A percentile compares a stretch with the other conserved stretches of the same genome.
phyloP scores from a whole-genome alignment of 352 stramenopile species.

The Globisporangium cederbergense region DNA sequence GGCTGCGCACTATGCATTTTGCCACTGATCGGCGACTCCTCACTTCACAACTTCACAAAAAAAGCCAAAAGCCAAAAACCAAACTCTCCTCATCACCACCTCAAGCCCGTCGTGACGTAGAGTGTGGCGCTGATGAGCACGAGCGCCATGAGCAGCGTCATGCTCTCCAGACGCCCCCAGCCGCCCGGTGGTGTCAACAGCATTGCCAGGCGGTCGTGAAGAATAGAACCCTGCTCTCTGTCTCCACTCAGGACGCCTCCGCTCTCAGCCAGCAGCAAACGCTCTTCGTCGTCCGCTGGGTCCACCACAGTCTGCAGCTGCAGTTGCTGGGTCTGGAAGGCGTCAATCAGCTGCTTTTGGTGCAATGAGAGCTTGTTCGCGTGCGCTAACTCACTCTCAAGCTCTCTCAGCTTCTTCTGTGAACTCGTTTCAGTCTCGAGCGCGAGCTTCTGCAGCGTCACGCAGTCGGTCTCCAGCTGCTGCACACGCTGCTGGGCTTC shows the following conservation, averaged over 20 bases:
- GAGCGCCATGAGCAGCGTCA: constrained; percentile 10
- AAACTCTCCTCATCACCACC: constrained; percentile 1
- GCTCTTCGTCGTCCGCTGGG: constrained; percentile 9
- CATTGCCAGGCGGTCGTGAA: background rate
- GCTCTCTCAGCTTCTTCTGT: constrained; percentile 5
- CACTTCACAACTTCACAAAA: no score
- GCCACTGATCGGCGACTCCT: background rate
- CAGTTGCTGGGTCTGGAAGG: constrained; percentile 1
- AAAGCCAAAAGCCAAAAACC: background rate
- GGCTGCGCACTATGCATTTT: background rate
- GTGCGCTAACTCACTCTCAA: constrained; percentile 7
- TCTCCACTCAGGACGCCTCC: constrained; percentile 3
- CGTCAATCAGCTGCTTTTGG: background rate
- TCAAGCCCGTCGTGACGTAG: constrained; percentile 5
- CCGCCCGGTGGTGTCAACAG: background rate
- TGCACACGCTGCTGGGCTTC: constrained; percentile 33
- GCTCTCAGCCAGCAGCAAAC: constrained; percentile 7
- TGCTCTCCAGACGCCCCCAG: constrained; percentile 2
- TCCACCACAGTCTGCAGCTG: background rate
- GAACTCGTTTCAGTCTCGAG: background rate
- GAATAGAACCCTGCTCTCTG: background rate
- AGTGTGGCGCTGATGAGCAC: constrained; percentile 19
- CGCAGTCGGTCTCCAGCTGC: constrained; percentile 25
- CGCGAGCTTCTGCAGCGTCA: constrained; percentile 8
- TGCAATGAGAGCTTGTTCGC: constrained; percentile 4